phyloP scores from a whole-genome alignment of 768 basidiomycete species.

The Trametes gibbosa region DNA sequence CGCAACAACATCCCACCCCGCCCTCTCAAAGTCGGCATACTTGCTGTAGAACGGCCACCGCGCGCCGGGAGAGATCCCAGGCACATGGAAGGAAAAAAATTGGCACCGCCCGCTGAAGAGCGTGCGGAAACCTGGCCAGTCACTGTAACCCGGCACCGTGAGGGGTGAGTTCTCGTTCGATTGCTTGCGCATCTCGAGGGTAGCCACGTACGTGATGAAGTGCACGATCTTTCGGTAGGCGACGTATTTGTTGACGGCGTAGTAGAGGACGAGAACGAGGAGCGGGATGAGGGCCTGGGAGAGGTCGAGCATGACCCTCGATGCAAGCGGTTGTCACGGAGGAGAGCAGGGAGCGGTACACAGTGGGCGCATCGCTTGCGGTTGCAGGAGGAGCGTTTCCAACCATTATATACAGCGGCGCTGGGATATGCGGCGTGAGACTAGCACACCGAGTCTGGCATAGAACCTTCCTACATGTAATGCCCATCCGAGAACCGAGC shows the following conservation, averaged over 20 bases:
- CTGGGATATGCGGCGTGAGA: too few species aligned
- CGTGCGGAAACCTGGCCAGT: slow-evolving; percentile 21
- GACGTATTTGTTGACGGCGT: slow-evolving; percentile 13
- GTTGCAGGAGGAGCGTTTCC: too few species aligned
- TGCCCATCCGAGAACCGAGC: too few species aligned
- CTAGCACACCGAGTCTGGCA: too few species aligned
- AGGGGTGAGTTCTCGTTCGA: not conserved
- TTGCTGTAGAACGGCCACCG: slow-evolving; percentile 21
- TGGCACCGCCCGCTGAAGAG: slow-evolving; percentile 17
- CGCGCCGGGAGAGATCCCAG: slow-evolving; percentile 19
- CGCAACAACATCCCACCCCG: slow-evolving; percentile 25
- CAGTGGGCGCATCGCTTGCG: too few species aligned
- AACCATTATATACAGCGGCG: too few species aligned
- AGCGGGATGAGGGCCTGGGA: slow-evolving; percentile 9
- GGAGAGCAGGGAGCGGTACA: too few species aligned
- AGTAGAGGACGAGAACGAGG: slow-evolving; percentile 13
- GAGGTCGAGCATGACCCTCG: not conserved
- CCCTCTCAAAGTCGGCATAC: slow-evolving; percentile 23
- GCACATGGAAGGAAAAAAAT: slow-evolving; percentile 21
- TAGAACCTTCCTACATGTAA: too few species aligned
- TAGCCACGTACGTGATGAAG: slow-evolving; percentile 18
- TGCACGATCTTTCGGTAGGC: slow-evolving; percentile 19
- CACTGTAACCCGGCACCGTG: slow-evolving; percentile 3
- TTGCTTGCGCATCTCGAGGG: not conserved
- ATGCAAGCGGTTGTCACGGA: too few species aligned